phyloP scores from a whole-genome alignment of 2,329 filamentous ascomycete genomes.

The Ceratocystis variospora region DNA sequence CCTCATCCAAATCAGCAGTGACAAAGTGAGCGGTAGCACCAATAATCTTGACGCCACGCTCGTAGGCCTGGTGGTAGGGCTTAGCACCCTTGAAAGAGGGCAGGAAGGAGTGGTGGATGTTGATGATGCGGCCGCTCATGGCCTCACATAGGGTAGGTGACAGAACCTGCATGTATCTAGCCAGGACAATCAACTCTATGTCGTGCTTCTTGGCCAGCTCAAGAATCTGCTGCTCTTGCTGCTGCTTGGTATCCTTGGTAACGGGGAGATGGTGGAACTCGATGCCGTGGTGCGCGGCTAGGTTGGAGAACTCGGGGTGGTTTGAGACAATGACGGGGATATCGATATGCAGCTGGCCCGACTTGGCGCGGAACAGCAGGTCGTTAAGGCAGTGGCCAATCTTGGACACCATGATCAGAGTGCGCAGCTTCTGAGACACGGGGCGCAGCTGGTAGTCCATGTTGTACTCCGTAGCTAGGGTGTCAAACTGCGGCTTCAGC shows the following conservation, averaged over 20 bases:
- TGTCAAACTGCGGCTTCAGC: slow-evolving; percentile 42
- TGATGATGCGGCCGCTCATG: slow-evolving; percentile 70
- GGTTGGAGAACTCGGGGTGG: slow-evolving; percentile 56
- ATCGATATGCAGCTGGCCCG: slow-evolving; percentile 59
- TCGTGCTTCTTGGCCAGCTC: slow-evolving; percentile 53
- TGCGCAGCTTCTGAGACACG: slow-evolving; percentile 53
- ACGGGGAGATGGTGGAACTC: slow-evolving; percentile 72
- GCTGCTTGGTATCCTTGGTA: slow-evolving; percentile 59
- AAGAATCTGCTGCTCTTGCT: slow-evolving; percentile 59
- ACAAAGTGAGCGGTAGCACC: slow-evolving; percentile 78
- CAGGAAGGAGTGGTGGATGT: slow-evolving; percentile 81
- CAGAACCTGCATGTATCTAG: slow-evolving; percentile 59
- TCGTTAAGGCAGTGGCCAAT: slow-evolving; percentile 46
- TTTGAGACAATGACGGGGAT: slow-evolving; percentile 71
- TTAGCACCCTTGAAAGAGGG: slow-evolving; percentile 79
- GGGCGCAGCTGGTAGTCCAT: slow-evolving; percentile 62
- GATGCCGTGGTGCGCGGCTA: slow-evolving; percentile 61
- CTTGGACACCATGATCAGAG: slow-evolving; percentile 62
- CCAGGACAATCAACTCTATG: slow-evolving; percentile 67
- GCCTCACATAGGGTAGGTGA: slow-evolving; percentile 55
- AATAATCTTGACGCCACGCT: slow-evolving; percentile 78
- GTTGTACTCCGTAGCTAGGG: slow-evolving; percentile 47
- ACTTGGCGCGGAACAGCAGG: slow-evolving; percentile 64
- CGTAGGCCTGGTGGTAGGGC: slow-evolving; percentile 78
- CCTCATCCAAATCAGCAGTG: slow-evolving; percentile 72